Evolutionary conservation across 306 rosid species (phyloP).

Genomic region (Ormosia emarginata): DNA sequence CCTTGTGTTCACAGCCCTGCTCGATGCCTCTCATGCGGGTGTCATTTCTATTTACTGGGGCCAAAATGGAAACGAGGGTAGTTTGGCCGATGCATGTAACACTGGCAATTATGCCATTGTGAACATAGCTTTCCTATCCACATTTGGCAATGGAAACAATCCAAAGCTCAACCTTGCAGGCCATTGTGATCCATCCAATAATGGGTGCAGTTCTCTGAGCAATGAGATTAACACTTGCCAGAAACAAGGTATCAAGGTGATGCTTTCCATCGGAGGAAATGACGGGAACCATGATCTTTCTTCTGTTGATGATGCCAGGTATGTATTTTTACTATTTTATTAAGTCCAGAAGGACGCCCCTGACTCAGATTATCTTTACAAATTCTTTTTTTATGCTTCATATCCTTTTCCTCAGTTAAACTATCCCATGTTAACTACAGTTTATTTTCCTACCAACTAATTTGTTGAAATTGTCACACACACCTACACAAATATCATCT

Average conservation of each 20-base stretch:
- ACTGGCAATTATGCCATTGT: constrained; percentile 8
- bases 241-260: not conserved
- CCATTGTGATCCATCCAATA: constrained; percentile 8
- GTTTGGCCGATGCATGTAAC: not conserved
- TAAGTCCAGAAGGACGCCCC: not conserved
- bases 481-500: too few species aligned
- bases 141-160: not conserved
- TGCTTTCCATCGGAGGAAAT: not conserved
- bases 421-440: not conserved
- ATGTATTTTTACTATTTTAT: not conserved
- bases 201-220: constrained; percentile 3
- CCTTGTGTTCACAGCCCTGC: not conserved
- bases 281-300: not conserved
- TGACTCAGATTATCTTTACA: too few species aligned
- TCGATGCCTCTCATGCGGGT: not conserved
- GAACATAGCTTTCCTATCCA: constrained; percentile 4
- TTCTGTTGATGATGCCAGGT: not conserved
- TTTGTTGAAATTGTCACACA: too few species aligned
- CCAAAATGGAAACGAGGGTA: not conserved
- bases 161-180: not conserved
- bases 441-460: too few species aligned
- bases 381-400: not conserved
- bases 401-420: not conserved
- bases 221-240: not conserved
- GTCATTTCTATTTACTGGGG: not conserved